These are phyloP conservation scores for Populus hybrid DNA, from an alignment of 441 rosid genomes.

Conservation along the genomic window DNA sequence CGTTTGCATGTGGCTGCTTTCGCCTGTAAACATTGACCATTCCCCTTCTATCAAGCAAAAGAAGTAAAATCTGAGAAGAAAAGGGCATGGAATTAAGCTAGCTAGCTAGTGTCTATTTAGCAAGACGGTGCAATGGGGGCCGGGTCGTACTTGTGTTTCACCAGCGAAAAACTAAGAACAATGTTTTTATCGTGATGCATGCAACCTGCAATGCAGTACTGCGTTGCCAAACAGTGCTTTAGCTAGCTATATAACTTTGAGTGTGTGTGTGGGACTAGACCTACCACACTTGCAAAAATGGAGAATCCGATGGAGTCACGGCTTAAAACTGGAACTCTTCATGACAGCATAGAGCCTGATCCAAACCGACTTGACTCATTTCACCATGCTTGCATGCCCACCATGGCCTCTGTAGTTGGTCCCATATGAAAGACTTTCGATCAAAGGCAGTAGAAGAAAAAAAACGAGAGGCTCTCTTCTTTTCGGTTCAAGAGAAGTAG, in stretches of 20 bases:
- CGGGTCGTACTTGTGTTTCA: no score
- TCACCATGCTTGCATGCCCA: neutral
- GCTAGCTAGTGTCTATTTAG: no score
- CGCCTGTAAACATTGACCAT: conserved; percentile 15
- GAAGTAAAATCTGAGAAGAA: neutral
- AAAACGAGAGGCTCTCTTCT: conserved; percentile 6
- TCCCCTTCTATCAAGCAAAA: neutral
- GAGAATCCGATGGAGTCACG: conserved; percentile 8
- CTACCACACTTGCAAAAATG: conserved; percentile 9
- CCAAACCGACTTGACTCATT: neutral
- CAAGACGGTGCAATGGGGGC: no score
- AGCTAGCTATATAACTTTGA: neutral
- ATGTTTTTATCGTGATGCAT: no score
- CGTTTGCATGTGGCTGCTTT: conserved; percentile 23
- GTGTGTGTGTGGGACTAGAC: neutral
- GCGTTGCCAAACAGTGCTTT: no score
- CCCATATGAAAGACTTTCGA: conserved; percentile 2
- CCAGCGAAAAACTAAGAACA: no score
- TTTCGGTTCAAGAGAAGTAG: neutral
- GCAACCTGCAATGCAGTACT: no score
- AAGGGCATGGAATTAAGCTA: neutral
- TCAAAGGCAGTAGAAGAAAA: neutral
- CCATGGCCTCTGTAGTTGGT: neutral
- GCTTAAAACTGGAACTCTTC: neutral
- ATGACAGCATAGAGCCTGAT: no score